Conservation (phyloP, 2,329 filamentous ascomycete genomes). For the Cercospora janseana region DNA sequence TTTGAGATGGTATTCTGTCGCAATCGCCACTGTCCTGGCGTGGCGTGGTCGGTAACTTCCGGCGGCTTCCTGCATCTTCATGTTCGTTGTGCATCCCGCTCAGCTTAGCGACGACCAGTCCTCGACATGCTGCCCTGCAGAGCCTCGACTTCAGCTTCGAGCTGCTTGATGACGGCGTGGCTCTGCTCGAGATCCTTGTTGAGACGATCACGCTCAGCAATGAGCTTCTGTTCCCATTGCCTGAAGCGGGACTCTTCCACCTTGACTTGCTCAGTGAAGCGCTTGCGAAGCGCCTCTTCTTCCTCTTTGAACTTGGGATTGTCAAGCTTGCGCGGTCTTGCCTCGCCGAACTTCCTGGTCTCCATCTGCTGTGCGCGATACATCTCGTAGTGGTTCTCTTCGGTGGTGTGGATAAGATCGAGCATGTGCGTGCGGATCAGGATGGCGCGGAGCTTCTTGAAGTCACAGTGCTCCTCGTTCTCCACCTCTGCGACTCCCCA, state of each 20-base stretch:
- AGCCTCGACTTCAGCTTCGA: conserved; percentile 87
- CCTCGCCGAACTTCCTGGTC: conserved; percentile 98
- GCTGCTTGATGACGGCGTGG: conserved; percentile 83
- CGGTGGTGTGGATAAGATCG: conserved; percentile 98
- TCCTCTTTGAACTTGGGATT: conserved; percentile 99
- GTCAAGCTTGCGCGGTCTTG: conserved; percentile 93
- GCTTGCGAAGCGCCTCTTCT: conserved; percentile 95
- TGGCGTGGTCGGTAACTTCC: conserved; percentile 16
- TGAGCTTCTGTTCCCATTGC: conserved; percentile 99
- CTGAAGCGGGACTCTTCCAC: conserved; percentile 99
- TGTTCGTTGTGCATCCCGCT: conserved; percentile 1
- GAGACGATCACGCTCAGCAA: conserved; percentile 94
- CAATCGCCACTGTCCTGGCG: conserved; percentile 23
- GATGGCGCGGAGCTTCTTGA: conserved; percentile 99
- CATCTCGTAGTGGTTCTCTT: conserved; percentile 98
- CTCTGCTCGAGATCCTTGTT: conserved; percentile 99
- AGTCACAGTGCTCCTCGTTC: conserved; percentile 99
- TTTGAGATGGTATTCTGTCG: conserved; percentile 17
- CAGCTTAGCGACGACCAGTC: conserved; percentile 35
- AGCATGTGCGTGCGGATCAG: conserved; percentile 96
- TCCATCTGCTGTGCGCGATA: conserved; percentile 99
- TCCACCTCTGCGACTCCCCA: conserved; percentile 99
- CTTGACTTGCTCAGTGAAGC: conserved; percentile 99
- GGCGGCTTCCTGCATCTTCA: conserved; percentile 7
- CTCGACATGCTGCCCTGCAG: conserved; percentile 62